Evolutionary conservation across 2,329 filamentous ascomycete genomes (phyloP).

Genomic region (Colletotrichum sansevieriae): DNA sequence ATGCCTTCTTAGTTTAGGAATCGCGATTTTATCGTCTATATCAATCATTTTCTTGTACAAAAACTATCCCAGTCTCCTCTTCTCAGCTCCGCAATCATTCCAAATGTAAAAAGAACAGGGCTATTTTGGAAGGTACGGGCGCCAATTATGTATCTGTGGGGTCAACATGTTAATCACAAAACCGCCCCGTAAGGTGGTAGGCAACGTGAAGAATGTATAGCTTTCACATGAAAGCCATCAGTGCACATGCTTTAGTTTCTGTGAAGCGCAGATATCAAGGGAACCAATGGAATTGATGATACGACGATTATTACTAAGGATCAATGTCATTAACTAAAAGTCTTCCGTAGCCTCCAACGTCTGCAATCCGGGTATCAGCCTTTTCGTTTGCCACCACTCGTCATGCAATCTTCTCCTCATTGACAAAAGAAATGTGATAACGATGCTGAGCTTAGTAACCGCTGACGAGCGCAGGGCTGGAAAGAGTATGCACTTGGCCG

Average conservation of each 20-base stretch:
- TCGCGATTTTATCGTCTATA: no score
- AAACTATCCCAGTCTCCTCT: no score
- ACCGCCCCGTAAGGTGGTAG: no score
- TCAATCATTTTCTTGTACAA: no score
- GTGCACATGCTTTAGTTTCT: no score
- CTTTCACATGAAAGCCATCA: no score
- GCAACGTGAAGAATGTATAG: no score
- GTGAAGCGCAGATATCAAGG: neutral
- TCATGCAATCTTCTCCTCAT: constrained; percentile 12
- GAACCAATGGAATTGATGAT: constrained; percentile 10
- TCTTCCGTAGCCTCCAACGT: constrained; percentile 9
- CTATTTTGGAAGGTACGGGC: no score
- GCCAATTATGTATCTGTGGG: no score
- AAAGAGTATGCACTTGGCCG: constrained; percentile 9
- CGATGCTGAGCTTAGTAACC: neutral
- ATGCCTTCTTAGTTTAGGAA: neutral
- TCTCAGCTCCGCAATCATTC: no score
- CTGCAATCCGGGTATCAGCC: constrained; percentile 35
- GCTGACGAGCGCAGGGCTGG: constrained; percentile 24
- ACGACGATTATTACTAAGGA: constrained; percentile 31
- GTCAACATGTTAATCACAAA: no score
- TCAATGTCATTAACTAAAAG: constrained; percentile 16
- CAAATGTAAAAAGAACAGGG: no score
- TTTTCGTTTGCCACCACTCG: constrained; percentile 36
- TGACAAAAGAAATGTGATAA: constrained; percentile 26